A percentile compares a stretch with the other conserved stretches of the same genome.
phyloP scores from a whole-genome alignment of 108 stramenopile species.

The Pseudonitzschia delicatissima region DNA sequence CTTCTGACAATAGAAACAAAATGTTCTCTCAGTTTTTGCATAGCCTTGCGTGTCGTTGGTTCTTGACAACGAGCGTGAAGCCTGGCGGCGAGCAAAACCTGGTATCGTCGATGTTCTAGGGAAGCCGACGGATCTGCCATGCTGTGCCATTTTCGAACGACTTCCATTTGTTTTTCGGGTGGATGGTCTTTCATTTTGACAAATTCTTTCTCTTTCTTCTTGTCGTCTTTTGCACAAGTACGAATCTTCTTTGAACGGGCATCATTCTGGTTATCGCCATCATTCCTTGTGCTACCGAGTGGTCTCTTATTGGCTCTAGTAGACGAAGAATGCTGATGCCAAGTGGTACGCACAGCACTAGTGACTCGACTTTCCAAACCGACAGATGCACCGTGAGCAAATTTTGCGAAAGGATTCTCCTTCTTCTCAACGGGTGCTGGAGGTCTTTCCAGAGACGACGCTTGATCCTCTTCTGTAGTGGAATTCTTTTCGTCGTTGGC shows the following conservation, averaged over 20 bases:
- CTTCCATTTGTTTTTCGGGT: constrained; percentile 28
- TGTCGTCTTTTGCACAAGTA: not conserved
- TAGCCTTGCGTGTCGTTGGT: constrained; percentile 46
- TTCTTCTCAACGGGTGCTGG: not conserved
- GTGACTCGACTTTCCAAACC: not conserved
- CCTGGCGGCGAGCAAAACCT: constrained; percentile 63
- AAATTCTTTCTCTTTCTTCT: constrained; percentile 7
- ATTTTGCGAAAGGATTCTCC: constrained; percentile 52
- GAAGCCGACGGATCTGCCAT: constrained; percentile 43
- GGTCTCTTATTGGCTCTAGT: not conserved
- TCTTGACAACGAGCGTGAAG: constrained; percentile 74
- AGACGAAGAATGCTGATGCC: not conserved
- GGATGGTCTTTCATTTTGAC: constrained; percentile 17
- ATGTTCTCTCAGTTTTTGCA: constrained; percentile 36
- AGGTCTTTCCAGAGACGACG: not conserved
- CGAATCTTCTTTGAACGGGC: constrained; percentile 1
- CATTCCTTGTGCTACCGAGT: not conserved
- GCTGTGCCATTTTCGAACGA: constrained; percentile 59
- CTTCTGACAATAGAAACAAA: constrained; percentile 15
- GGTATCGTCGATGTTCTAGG: constrained; percentile 58
- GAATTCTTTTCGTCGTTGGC: not conserved
- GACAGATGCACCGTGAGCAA: constrained; percentile 27
- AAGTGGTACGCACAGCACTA: not conserved
- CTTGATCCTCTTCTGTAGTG: not conserved
- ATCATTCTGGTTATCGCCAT: not conserved